Percentiles rank a stretch among this genome's conserved stretches.
These are phyloP conservation scores for Ophiostoma himal-ulmi DNA, from an alignment of 2,329 filamentous ascomycete genomes.

Conservation along the genomic window DNA sequence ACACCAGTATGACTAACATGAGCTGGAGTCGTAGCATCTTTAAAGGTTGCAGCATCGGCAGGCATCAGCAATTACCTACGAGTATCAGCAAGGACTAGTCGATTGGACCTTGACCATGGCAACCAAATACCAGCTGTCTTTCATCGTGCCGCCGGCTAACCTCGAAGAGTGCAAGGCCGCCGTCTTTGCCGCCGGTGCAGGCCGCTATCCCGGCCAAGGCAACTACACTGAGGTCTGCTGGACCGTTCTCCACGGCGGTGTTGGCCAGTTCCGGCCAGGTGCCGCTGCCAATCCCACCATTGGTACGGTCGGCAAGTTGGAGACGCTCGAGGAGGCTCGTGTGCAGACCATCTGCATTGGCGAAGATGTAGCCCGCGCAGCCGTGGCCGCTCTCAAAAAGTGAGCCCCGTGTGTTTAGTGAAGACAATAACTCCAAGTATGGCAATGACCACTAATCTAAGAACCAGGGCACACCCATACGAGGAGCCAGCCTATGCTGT, in stretches of 20 bases:
- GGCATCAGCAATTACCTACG: neutral
- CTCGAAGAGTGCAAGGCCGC: slow-evolving; percentile 49
- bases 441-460: neutral
- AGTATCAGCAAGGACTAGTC: neutral
- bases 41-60: neutral
- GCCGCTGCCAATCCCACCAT: slow-evolving; percentile 57
- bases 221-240: slow-evolving; percentile 53
- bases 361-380: slow-evolving; percentile 49
- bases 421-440: neutral
- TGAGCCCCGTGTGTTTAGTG: slow-evolving; percentile 33
- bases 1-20: neutral
- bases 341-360: slow-evolving; percentile 60
- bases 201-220: slow-evolving; percentile 37
- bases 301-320: slow-evolving; percentile 47
- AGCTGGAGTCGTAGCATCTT: neutral
- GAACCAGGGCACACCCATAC: slow-evolving; percentile 44
- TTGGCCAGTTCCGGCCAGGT: slow-evolving; percentile 60
- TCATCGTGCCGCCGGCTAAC: slow-evolving; percentile 27
- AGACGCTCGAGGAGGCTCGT: slow-evolving; percentile 54
- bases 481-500: slow-evolving; percentile 48
- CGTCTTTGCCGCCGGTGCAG: slow-evolving; percentile 54
- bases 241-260: slow-evolving; percentile 46
- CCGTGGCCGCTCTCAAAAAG: slow-evolving; percentile 60
- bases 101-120: neutral
- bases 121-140: slow-evolving; percentile 20